Conservation (phyloP, 2,329 filamentous ascomycete genomes). For the Monosporascus ibericus region DNA sequence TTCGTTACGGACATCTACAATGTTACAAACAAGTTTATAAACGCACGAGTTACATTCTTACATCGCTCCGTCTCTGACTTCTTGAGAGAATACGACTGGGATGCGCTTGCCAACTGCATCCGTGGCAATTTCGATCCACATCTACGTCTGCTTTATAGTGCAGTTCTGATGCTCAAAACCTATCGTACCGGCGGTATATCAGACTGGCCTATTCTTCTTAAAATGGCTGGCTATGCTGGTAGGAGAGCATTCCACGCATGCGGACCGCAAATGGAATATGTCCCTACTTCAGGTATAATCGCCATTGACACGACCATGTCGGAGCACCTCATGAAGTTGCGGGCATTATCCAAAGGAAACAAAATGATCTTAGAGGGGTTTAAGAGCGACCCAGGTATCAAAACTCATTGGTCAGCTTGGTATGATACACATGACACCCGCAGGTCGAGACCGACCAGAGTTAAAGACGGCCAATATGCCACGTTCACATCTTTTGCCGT, state of each 20-base stretch:
- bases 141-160: conserved; percentile 4
- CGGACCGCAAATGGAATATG: neutral
- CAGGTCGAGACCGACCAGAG: neutral
- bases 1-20: neutral
- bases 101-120: neutral
- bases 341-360: neutral
- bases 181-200: neutral
- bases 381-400: neutral
- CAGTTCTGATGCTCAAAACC: conserved; percentile 9
- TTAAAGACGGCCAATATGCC: neutral
- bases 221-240: neutral
- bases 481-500: neutral
- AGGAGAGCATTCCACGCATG: neutral
- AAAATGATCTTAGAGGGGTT: neutral
- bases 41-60: conserved; percentile 5
- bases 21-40: neutral
- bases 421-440: neutral
- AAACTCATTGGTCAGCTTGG: neutral
- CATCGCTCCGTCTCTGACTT: conserved; percentile 17
- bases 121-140: conserved; percentile 1
- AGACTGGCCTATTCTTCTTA: neutral
- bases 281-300: neutral
- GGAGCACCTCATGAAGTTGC: neutral
- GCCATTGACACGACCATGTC: conserved; percentile 6
- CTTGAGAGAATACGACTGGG: conserved; percentile 3